phyloP scores from a whole-genome alignment of 2,329 filamentous ascomycete species.

The Aspergillus unguis region DNA sequence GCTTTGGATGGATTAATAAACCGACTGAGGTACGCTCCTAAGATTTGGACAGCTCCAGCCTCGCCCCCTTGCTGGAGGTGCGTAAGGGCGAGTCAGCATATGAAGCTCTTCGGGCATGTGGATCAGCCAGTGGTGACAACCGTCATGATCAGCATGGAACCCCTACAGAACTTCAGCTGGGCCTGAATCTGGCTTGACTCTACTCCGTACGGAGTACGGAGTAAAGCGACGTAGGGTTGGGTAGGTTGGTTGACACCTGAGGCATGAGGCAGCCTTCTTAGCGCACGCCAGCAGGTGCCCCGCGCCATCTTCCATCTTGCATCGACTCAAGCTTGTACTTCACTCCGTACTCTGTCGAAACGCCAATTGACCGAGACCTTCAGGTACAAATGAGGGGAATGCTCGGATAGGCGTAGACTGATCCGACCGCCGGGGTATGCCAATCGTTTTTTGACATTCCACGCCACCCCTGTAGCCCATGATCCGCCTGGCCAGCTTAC shows the following conservation, averaged over 20 bases:
- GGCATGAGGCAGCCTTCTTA: too few species aligned
- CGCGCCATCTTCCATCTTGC: too few species aligned
- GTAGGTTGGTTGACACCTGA: too few species aligned
- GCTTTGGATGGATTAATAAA: neutral
- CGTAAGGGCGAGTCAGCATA: neutral
- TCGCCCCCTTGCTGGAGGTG: neutral
- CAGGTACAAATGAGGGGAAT: neutral
- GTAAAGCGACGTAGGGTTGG: too few species aligned
- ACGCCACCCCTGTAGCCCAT: conserved; percentile 5
- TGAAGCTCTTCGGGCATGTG: neutral
- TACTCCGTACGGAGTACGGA: too few species aligned
- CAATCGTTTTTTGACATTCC: neutral
- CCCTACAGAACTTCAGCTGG: too few species aligned
- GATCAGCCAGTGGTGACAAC: neutral
- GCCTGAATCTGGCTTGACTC: too few species aligned
- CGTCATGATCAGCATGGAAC: neutral
- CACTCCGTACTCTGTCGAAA: neutral
- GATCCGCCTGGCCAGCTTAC: conserved; percentile 4
- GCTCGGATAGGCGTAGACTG: neutral
- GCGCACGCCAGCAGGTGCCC: too few species aligned
- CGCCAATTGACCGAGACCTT: neutral
- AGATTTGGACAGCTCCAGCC: neutral
- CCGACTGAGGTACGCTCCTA: too few species aligned
- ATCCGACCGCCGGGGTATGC: neutral
- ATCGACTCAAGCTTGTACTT: too few species aligned